phyloP scores from a whole-genome alignment of 306 rosid genomes.

The Parietaria judaica region DNA sequence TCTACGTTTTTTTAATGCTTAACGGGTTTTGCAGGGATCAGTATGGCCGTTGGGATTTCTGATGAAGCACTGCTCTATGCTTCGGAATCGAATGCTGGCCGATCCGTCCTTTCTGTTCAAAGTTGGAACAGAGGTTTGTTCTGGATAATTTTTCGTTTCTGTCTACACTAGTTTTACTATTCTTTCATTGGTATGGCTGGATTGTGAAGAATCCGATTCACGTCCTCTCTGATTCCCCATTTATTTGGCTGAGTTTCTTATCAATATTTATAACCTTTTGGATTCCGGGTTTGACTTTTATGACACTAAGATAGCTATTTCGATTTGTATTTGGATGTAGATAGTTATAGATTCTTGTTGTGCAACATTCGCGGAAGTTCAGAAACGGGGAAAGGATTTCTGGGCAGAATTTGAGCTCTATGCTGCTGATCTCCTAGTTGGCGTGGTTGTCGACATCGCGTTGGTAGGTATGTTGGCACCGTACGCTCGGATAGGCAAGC shows the following conservation, averaged over 20 bases:
- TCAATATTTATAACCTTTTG: background rate
- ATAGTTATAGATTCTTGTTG: slow-evolving; percentile 87
- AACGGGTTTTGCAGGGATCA: slow-evolving; percentile 46
- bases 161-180: background rate
- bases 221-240: background rate
- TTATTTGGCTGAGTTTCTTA: background rate
- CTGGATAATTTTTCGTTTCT: background rate
- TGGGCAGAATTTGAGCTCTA: slow-evolving; percentile 92
- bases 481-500: slow-evolving; percentile 73
- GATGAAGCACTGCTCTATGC: slow-evolving; percentile 63
- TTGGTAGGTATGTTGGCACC: slow-evolving; percentile 88
- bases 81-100: slow-evolving; percentile 81
- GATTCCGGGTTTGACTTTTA: background rate
- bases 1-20: slow-evolving; percentile 4
- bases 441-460: slow-evolving; percentile 80
- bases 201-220: background rate
- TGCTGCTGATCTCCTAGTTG: slow-evolving; percentile 88
- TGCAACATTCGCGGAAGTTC: slow-evolving; percentile 90
- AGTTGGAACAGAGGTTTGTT: slow-evolving; percentile 86
- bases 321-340: slow-evolving; percentile 38
- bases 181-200: background rate
- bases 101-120: slow-evolving; percentile 90
- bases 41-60: slow-evolving; percentile 57
- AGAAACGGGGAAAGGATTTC: slow-evolving; percentile 83
- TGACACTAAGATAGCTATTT: background rate